phyloP scores from a whole-genome alignment of 768 basidiomycete species.

The Phlebiopsis gigantea region DNA sequence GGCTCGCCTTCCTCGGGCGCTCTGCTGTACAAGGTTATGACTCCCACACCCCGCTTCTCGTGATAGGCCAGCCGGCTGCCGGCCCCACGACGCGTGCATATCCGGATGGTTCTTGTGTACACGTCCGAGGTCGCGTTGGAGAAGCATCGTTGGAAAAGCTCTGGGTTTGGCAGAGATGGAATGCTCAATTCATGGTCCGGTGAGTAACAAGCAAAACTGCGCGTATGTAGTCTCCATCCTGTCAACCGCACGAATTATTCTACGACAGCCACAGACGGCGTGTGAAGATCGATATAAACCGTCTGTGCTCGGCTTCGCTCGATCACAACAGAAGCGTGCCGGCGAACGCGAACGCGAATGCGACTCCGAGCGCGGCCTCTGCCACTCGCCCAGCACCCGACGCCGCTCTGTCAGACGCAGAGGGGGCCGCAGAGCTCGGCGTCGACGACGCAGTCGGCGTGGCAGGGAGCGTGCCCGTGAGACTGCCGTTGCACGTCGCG shows the following conservation, averaged over 20 bases:
- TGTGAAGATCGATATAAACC: background rate
- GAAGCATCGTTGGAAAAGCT: background rate
- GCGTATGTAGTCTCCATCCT: background rate
- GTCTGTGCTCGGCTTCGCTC: no score
- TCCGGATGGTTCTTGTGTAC: background rate
- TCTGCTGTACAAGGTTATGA: background rate
- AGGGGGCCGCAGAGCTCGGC: background rate
- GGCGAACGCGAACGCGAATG: background rate
- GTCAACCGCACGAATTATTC: background rate
- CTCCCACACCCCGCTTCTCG: background rate
- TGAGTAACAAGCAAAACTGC: background rate
- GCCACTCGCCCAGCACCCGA: background rate
- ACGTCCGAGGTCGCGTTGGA: background rate
- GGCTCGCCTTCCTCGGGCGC: background rate
- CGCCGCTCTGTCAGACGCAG: background rate
- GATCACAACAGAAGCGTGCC: background rate
- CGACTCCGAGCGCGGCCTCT: background rate
- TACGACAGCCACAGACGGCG: background rate
- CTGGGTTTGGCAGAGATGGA: background rate
- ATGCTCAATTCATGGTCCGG: background rate
- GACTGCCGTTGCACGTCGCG: constrained; percentile 28
- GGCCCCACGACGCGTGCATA: background rate
- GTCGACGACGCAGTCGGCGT: background rate
- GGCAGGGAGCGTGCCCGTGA: constrained; percentile 2
- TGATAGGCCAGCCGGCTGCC: background rate